phyloP scores from a whole-genome alignment of 139 green algal genomes.

The Chlamydomonas schloesseri region DNA sequence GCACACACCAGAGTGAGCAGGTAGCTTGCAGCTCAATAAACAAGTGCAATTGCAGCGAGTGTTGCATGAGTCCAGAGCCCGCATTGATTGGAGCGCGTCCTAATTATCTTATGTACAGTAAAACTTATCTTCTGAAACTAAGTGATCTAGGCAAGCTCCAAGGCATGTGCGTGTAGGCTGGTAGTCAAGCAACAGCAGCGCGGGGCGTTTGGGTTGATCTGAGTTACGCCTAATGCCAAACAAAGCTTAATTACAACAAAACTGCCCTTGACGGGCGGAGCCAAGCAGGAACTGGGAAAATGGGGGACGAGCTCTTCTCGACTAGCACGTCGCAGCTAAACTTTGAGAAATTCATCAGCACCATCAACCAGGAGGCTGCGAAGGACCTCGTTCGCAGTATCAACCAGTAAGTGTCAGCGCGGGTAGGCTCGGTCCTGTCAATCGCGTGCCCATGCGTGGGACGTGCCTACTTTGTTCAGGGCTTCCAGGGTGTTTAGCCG shows the following conservation, averaged over 20 bases:
- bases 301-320: constrained; percentile 10
- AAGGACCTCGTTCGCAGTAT: constrained; percentile 91
- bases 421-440: background rate
- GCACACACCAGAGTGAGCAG: too few relatives aligned
- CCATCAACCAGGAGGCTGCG: constrained; percentile 66
- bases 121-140: too few relatives aligned
- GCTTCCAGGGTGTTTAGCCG: too few relatives aligned
- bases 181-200: background rate
- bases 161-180: background rate
- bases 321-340: constrained; percentile 14
- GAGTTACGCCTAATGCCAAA: too few relatives aligned
- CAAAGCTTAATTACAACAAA: background rate
- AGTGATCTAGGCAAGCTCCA: too few relatives aligned
- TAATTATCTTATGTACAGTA: too few relatives aligned
- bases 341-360: constrained; percentile 47
- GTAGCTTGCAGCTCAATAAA: too few relatives aligned
- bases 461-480: background rate
- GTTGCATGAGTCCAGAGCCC: too few relatives aligned
- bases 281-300: background rate
- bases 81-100: too few relatives aligned
- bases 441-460: constrained; percentile 60
- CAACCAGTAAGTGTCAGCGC: constrained; percentile 73
- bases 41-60: too few relatives aligned
- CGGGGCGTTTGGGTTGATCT: too few relatives aligned
- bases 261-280: too few relatives aligned